Conservation (phyloP, 257 asterid species). For the Phtheirospermum japonicum region DNA sequence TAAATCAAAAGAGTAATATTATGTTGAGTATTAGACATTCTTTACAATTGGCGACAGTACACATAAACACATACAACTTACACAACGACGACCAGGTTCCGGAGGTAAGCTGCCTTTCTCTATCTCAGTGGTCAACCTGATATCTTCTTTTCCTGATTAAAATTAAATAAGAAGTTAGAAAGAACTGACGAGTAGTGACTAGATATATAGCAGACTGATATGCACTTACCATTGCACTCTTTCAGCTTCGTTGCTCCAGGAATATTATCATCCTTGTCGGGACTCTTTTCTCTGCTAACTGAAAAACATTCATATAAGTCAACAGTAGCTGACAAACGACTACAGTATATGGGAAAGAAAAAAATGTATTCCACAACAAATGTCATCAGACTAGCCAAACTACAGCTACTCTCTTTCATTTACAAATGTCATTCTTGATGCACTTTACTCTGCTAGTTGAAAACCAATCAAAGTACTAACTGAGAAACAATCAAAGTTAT, state of each 20-base stretch:
- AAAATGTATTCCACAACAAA: slow-evolving; percentile 22
- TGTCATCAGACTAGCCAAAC: slow-evolving; percentile 10
- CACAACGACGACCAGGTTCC: slow-evolving; percentile 85
- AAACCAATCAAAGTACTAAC: too few relatives aligned
- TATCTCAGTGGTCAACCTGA: slow-evolving; percentile 27
- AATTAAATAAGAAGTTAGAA: slow-evolving; percentile 19
- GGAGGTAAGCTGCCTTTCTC: slow-evolving; percentile 47
- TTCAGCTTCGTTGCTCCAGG: slow-evolving; percentile 32
- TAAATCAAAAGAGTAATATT: slow-evolving; percentile 39
- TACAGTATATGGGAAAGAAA: slow-evolving; percentile 17
- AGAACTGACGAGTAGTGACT: slow-evolving; percentile 14
- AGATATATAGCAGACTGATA: slow-evolving; percentile 13
- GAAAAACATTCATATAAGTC: slow-evolving; percentile 37
- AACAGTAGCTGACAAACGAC: slow-evolving; percentile 28
- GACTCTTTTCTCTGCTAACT: slow-evolving; percentile 55
- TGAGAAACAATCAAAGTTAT: too few relatives aligned
- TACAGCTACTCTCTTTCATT: slow-evolving; percentile 3
- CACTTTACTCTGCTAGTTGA: not conserved
- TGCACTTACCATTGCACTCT: slow-evolving; percentile 42
- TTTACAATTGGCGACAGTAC: slow-evolving; percentile 40
- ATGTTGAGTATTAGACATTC: slow-evolving; percentile 47
- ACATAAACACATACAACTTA: slow-evolving; percentile 98
- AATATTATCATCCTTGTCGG: slow-evolving; percentile 36
- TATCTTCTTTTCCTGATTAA: slow-evolving; percentile 50
- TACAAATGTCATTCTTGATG: slow-evolving; percentile 11